Evolutionary conservation across 768 basidiomycete genomes (phyloP), one percentile per base, ranked within the genome.

Genomic region (Galerina sulciceps): DNA sequence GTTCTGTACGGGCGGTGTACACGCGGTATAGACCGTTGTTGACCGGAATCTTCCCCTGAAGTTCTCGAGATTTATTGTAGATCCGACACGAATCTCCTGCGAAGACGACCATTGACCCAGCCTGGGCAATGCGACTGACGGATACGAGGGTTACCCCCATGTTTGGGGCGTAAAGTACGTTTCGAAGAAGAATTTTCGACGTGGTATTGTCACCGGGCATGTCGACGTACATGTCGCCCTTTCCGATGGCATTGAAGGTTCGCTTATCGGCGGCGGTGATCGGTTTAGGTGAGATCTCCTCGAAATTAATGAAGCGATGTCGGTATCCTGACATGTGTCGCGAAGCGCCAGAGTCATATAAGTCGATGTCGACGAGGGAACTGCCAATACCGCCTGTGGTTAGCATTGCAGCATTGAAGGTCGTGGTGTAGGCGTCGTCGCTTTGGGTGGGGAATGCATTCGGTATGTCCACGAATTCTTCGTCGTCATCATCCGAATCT

Each of bases 241-340:
- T 60, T 17, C 70, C 66, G 5, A 50, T 56, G 11, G 66, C 68
- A 22, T 60, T 53, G 51, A 70, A 69, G 11, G 45, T 48, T 4
- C 62, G 53, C 49, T 67, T 71, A 40, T 71, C 65, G 20, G 71
- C 68, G 6, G 67, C 65, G 6, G 61, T 63, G 38, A 71, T 67
- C 13, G 50, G 55, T 35, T 60, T 59, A 0, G 63, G 60, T 6
- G 61, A 44, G 34, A 68, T 67, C 13, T 58, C 18, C 17, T 58
- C 26, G 51, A 63, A 69, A 48, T 66, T 66, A 18, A 61, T 55
- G 53, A 70, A 64, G 20, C 55, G 58, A 42, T 69, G 44, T 10
- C 46, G 45, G 43, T 46, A 49, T 9, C 60, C 56, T 6, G 60
- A 61, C 60, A 61, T 61, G 26, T 61, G 60, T 17, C 55, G 56